Percentiles rank a stretch among this genome's conserved stretches.
These are phyloP conservation scores for Geotrichum restrictum DNA, from an alignment of 1,139 yeast species.

Conservation along the genomic window DNA sequence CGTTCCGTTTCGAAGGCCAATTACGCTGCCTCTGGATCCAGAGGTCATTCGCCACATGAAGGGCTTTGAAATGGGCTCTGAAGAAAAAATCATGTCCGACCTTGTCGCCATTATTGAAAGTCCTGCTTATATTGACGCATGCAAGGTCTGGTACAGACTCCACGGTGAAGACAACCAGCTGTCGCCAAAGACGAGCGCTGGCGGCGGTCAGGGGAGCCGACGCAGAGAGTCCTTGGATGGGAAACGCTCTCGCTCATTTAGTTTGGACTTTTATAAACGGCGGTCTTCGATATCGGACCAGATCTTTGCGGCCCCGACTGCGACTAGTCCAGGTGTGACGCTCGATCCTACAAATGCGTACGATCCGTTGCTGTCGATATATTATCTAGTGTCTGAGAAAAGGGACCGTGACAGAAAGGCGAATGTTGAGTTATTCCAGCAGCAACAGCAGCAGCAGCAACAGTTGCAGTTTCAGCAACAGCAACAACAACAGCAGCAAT, in stretches of 20 bases:
- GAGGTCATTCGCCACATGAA: constrained; percentile 71
- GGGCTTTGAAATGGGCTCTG: constrained; percentile 70
- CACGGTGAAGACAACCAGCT: constrained; percentile 23
- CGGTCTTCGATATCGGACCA: constrained; percentile 8
- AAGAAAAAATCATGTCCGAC: constrained; percentile 53
- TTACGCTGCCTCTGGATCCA: constrained; percentile 67
- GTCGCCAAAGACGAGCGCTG: background rate
- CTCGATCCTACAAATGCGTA: constrained; percentile 85
- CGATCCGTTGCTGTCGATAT: constrained; percentile 84
- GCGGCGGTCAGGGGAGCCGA: background rate
- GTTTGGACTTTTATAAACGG: constrained; percentile 30
- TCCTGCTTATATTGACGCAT: constrained; percentile 62
- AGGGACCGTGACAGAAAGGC: constrained; percentile 60
- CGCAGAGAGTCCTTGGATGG: background rate
- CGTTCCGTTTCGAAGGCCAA: constrained; percentile 72
- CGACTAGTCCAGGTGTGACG: constrained; percentile 1
- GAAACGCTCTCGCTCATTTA: constrained; percentile 24
- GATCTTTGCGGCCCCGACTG: constrained; percentile 3
- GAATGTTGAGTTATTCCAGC: constrained; percentile 28
- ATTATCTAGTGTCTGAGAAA: constrained; percentile 77
- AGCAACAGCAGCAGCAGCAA: constrained; percentile 12
- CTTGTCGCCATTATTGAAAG: constrained; percentile 59
- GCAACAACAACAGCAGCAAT: background rate
- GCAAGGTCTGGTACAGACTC: constrained; percentile 57
- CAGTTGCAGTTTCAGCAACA: background rate